phyloP scores from a whole-genome alignment of 1,284 basidiomycete species.

The Malassezia psittaci region DNA sequence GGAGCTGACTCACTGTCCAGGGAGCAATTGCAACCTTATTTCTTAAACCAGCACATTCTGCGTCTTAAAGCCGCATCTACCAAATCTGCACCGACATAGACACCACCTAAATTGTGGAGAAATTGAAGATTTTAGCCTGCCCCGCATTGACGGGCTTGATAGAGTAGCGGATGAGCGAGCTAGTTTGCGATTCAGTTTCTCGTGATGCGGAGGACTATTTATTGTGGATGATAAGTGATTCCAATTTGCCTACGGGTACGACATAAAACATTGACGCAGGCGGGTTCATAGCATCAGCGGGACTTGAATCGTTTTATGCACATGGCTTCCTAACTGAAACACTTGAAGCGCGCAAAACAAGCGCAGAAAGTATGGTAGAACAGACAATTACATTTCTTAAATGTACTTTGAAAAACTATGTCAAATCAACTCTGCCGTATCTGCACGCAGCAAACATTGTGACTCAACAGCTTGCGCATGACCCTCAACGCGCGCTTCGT shows the following conservation, averaged over 20 bases:
- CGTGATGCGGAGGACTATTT: constrained; percentile 25
- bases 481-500: background rate
- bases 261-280: constrained; percentile 52
- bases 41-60: constrained; percentile 35
- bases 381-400: constrained; percentile 4
- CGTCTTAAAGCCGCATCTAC: constrained; percentile 20
- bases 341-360: background rate
- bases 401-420: constrained; percentile 10
- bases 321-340: constrained; percentile 60
- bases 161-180: no score
- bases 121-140: background rate
- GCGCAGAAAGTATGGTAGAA: background rate
- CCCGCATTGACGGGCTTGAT: background rate
- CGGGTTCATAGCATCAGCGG: constrained; percentile 81
- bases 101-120: background rate
- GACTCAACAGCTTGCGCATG: background rate
- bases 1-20: constrained; percentile 28
- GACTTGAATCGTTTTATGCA: constrained; percentile 76
- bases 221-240: constrained; percentile 36
- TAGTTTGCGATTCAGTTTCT: no score
- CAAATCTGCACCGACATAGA: no score
- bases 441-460: background rate
- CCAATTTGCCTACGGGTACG: constrained; percentile 42
- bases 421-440: constrained; percentile 8
- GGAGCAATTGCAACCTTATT: constrained; percentile 21